phyloP scores from a whole-genome alignment of 2,329 filamentous ascomycete species.

The Fusarium sp. region DNA sequence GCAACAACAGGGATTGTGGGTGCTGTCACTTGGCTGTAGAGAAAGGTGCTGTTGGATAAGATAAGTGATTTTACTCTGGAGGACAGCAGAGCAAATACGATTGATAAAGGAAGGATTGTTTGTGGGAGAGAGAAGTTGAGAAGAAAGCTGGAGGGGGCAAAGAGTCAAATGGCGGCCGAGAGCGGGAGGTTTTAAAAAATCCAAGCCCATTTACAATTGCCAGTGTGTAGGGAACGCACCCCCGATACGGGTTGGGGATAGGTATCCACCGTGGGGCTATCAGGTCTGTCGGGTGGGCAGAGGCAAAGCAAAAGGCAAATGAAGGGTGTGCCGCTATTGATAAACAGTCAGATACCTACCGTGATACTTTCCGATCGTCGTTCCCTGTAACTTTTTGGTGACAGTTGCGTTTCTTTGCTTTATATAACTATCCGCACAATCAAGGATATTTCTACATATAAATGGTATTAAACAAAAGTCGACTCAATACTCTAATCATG shows the following conservation, averaged over 20 bases:
- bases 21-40: slow-evolving; percentile 7
- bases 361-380: neutral
- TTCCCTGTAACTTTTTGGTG: neutral
- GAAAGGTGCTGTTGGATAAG: neutral
- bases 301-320: neutral
- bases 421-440: neutral
- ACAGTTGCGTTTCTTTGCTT: too few species aligned
- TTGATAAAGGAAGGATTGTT: slow-evolving; percentile 35
- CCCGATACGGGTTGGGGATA: slow-evolving; percentile 44
- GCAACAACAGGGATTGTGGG: slow-evolving; percentile 18
- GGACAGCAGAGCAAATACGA: slow-evolving; percentile 26
- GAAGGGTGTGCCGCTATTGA: slow-evolving; percentile 27
- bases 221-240: slow-evolving; percentile 17
- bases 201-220: slow-evolving; percentile 22
- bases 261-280: slow-evolving; percentile 25
- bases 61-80: neutral
- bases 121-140: slow-evolving; percentile 19
- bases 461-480: neutral
- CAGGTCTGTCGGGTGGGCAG: slow-evolving; percentile 14
- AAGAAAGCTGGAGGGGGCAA: slow-evolving; percentile 37
- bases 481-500: neutral
- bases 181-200: slow-evolving; percentile 49
- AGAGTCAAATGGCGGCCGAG: slow-evolving; percentile 42
- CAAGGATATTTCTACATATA: neutral
- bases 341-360: neutral